Conservation (phyloP, 306 rosid species). For the Vigna nakashimae region DNA sequence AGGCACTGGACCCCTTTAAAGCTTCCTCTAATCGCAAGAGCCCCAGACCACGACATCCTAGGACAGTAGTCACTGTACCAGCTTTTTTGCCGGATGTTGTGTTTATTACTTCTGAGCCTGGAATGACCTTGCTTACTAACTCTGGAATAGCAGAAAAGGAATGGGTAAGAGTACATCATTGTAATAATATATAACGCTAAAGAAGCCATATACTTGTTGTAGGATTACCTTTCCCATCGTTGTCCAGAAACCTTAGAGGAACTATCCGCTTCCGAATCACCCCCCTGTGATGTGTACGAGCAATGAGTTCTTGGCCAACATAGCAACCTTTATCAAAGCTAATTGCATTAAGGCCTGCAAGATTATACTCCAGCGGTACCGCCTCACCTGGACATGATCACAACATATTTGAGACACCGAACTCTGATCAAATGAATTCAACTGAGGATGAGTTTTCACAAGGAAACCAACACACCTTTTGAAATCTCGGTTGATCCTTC, state of each 20-base stretch:
- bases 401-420: constrained; percentile 28
- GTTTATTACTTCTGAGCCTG: constrained; percentile 71
- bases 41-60: constrained; percentile 81
- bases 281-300: constrained; percentile 91
- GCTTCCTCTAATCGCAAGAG: constrained; percentile 76
- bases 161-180: constrained; percentile 21
- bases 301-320: constrained; percentile 90
- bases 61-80: constrained; percentile 69
- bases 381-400: constrained; percentile 72
- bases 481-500: constrained; percentile 93
- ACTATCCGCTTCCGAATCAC: constrained; percentile 81
- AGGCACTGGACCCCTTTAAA: constrained; percentile 56
- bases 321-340: constrained; percentile 98
- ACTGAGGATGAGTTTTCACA: neutral
- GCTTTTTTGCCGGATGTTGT: constrained; percentile 60
- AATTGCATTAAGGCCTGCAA: constrained; percentile 87
- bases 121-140: constrained; percentile 55
- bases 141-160: constrained; percentile 52
- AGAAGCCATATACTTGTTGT: constrained; percentile 10
- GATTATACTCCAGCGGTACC: constrained; percentile 88
- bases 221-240: constrained; percentile 71
- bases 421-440: constrained; percentile 2
- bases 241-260: constrained; percentile 68
- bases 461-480: constrained; percentile 66
- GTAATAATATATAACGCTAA: neutral